These are phyloP conservation scores for Exophiala alcalophila DNA, from an alignment of 2,329 filamentous ascomycete species.

Conservation along the genomic window DNA sequence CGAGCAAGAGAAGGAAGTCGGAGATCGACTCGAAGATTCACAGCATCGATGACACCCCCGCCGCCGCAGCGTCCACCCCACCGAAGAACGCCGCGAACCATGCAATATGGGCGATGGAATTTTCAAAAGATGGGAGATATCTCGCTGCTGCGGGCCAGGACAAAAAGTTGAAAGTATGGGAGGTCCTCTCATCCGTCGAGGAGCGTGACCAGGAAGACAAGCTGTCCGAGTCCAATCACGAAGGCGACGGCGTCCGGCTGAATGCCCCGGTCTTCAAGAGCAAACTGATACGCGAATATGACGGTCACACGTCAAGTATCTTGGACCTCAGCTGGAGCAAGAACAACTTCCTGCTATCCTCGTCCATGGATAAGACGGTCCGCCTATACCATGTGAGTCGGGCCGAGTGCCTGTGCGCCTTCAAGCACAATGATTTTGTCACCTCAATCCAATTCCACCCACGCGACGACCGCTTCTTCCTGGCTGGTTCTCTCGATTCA, in stretches of 20 bases:
- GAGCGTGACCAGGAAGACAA: conserved; percentile 72
- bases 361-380: conserved; percentile 97
- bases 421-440: conserved; percentile 92
- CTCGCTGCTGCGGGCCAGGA: conserved; percentile 92
- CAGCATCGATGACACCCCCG: conserved; percentile 27
- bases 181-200: conserved; percentile 76
- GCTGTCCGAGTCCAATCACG: conserved; percentile 58
- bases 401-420: conserved; percentile 82
- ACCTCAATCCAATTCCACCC: conserved; percentile 95
- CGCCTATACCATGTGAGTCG: conserved; percentile 88
- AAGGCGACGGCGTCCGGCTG: conserved; percentile 58
- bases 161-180: conserved; percentile 79
- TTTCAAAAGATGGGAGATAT: conserved; percentile 87
- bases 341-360: conserved; percentile 94
- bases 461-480: conserved; percentile 90
- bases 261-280: conserved; percentile 87
- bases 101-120: conserved; percentile 88
- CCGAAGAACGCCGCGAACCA: conserved; percentile 45
- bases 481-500: conserved; percentile 86
- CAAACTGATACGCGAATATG: conserved; percentile 74
- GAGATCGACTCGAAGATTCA: conserved; percentile 33
- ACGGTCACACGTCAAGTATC: conserved; percentile 79
- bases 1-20: conserved; percentile 36
- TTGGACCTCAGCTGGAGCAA: conserved; percentile 95
- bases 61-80: conserved; percentile 27